Evolutionary conservation across 306 rosid species (phyloP), one percentile per base, ranked within the genome.

Genomic region (Astragalus membranaceus): DNA sequence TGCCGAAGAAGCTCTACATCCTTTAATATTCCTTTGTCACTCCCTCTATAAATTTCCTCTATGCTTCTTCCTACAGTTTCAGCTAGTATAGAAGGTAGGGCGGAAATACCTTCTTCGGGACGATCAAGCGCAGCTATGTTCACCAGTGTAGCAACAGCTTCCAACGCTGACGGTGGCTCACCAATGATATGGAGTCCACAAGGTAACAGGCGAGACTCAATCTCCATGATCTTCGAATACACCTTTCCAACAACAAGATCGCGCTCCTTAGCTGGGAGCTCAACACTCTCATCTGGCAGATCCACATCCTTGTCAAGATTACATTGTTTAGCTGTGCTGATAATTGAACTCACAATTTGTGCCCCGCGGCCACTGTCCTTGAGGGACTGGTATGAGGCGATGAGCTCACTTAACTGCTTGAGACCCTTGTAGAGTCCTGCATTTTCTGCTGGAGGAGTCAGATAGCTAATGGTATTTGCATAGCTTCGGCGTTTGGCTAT

Each of bases 361-460:
- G 84, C 83, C 32, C 97, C 99, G 1, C 99, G 97, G 66, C 99
- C 97, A 0, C 96, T 87, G 86, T 95, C 99, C 80, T 87, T 95
- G 43, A 95, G 91, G 35, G 97, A 95, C 82, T 91, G 99, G 56
- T 95, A 95, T 2, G 99, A 95, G 32, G 99, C 76, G 52, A 95
- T 91, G 55, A 95, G 99, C 85, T 95, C 97, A 51, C 97, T 85
- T 50, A 95, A 59, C 84, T 95, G 99, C 87, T 91, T 95, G 47
- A 95, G 99, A 64, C 99, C 99, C 79, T 91, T 95, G 95, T 91
- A 91, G 4, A 95, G 96, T 73, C 99, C 99, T 6, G 99, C 99
- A 82, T 95, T 95, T 81, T 95, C 99, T 7, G 99, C 97, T 2
- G 99, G 99, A 67, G 97, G 99, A 44, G 99, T 95, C 79, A 95